These are phyloP conservation scores for Agaricus blazei DNA, from an alignment of 768 basidiomycete genomes.

Conservation along the genomic window DNA sequence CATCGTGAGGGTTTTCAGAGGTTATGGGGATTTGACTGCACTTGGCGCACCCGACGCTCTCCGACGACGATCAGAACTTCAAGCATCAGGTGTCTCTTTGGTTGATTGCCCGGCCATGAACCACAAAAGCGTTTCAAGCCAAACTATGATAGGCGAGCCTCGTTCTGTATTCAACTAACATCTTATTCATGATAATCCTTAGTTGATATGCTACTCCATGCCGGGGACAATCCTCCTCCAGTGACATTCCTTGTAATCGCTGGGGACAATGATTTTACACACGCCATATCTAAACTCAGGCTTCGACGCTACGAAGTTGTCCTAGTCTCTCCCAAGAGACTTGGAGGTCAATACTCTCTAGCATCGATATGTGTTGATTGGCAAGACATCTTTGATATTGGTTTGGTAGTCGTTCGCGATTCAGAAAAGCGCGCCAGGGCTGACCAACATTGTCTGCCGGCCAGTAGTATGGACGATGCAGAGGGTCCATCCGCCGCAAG, in stretches of 20 bases:
- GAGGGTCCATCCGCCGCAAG: neutral
- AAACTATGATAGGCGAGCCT: constrained; percentile 7
- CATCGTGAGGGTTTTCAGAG: constrained; percentile 6
- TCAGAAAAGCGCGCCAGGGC: neutral
- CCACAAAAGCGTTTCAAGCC: constrained; percentile 6
- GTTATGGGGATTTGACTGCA: constrained; percentile 7
- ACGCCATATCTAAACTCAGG: constrained; percentile 36
- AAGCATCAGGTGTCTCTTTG: constrained; percentile 12
- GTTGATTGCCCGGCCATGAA: constrained; percentile 7
- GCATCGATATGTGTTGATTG: constrained; percentile 45
- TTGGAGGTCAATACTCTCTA: constrained; percentile 36
- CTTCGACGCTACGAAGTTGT: constrained; percentile 32
- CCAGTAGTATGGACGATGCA: neutral
- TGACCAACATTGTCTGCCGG: neutral
- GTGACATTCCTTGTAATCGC: constrained; percentile 44
- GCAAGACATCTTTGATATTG: constrained; percentile 30
- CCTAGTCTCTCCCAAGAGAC: constrained; percentile 33
- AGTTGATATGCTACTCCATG: constrained; percentile 25
- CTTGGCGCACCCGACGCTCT: neutral
- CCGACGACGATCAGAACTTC: constrained; percentile 10
- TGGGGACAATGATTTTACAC: constrained; percentile 39
- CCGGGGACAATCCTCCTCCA: constrained; percentile 39
- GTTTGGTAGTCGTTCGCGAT: neutral
- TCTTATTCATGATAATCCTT: neutral
- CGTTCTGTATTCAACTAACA: neutral